Evolutionary conservation across 345 rosid species (phyloP).

Genomic region (Populus tremula): DNA sequence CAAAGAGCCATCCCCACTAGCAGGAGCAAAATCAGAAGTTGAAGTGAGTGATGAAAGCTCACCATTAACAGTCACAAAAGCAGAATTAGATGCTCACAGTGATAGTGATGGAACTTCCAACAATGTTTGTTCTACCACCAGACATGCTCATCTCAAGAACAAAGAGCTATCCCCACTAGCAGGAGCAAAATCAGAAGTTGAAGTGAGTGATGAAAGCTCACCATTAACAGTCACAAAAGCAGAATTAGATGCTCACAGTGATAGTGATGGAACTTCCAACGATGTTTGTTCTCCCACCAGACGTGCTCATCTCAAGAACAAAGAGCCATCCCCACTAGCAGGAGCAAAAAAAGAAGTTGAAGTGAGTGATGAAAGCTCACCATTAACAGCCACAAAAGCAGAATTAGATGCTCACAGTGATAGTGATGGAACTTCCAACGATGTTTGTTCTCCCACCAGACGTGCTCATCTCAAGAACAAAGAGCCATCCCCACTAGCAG

Average conservation of each 20-base stretch:
- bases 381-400: conserved; percentile 16
- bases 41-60: conserved; percentile 22
- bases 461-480: conserved; percentile 22
- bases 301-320: conserved; percentile 20
- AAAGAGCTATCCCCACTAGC: conserved; percentile 22
- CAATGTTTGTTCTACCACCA: conserved; percentile 14
- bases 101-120: neutral
- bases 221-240: conserved; percentile 17
- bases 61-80: conserved; percentile 16
- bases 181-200: conserved; percentile 18
- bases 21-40: conserved; percentile 14
- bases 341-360: conserved; percentile 18
- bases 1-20: conserved; percentile 22
- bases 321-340: conserved; percentile 18
- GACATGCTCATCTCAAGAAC: conserved; percentile 17
- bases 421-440: neutral
- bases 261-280: neutral
- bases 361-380: conserved; percentile 21
- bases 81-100: neutral
- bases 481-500: conserved; percentile 19
- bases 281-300: conserved; percentile 15
- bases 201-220: conserved; percentile 21
- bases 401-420: neutral
- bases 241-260: neutral
- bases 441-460: conserved; percentile 15